Percentiles rank a stretch among this genome's conserved stretches.
Evolutionary conservation across 805 yeast genomes (phyloP).

Genomic region (Schwanniomyces occidentalis): DNA sequence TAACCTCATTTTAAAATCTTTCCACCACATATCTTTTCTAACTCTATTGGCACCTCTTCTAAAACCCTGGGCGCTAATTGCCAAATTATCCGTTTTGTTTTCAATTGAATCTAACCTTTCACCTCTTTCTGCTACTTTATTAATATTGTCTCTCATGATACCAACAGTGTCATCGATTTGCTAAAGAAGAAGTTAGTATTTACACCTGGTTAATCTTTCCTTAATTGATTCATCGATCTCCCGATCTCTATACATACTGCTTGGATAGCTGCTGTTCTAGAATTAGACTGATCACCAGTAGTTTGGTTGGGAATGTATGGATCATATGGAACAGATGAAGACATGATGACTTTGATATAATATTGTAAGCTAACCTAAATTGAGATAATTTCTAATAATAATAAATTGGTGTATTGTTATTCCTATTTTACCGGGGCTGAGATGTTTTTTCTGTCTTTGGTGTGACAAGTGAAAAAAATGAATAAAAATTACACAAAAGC

Average conservation of each 20-base stretch:
- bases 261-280: constrained; percentile 79
- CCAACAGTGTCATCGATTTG: constrained; percentile 96
- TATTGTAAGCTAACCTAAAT: too few species aligned
- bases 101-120: constrained; percentile 90
- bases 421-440: too few species aligned
- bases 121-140: constrained; percentile 92
- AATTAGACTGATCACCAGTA: constrained; percentile 50
- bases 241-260: constrained; percentile 52
- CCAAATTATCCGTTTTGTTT: constrained; percentile 89
- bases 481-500: too few species aligned
- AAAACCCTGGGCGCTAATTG: constrained; percentile 90
- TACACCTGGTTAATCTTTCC: too few species aligned
- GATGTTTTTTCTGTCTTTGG: too few species aligned
- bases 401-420: too few species aligned
- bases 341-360: too few species aligned
- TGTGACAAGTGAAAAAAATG: too few species aligned
- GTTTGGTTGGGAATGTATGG: constrained; percentile 74
- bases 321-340: constrained; percentile 81
- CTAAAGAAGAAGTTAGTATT: too few species aligned
- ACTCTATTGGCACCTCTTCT: constrained; percentile 96
- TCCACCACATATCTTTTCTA: constrained; percentile 99
- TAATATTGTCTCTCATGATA: constrained; percentile 95
- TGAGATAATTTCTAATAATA: too few species aligned
- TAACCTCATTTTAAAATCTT: constrained; percentile 93
- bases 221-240: neutral